These are phyloP conservation scores for Geranium brycei DNA, from an alignment of 345 rosid species.

Conservation along the genomic window DNA sequence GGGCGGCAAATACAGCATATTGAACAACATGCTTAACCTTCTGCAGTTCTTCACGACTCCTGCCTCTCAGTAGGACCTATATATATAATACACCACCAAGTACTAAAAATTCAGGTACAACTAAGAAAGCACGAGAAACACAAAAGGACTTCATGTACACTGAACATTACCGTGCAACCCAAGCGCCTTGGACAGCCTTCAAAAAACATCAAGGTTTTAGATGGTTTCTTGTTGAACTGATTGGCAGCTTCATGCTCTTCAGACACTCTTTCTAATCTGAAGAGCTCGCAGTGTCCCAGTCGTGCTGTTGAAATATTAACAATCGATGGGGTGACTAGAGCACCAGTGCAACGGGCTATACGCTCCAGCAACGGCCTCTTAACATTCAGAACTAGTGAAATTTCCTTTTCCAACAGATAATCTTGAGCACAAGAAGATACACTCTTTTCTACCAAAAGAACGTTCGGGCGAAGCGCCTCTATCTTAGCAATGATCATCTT, in stretches of 20 bases:
- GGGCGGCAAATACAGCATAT: constrained; percentile 92
- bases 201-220: constrained; percentile 90
- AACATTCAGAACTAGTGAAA: constrained; percentile 82
- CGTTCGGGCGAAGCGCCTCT: constrained; percentile 86
- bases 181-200: constrained; percentile 98
- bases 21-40: constrained; percentile 85
- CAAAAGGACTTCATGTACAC: neutral
- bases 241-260: constrained; percentile 63
- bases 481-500: constrained; percentile 70
- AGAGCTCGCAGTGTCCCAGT: constrained; percentile 86
- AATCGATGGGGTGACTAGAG: constrained; percentile 54
- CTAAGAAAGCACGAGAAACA: no score
- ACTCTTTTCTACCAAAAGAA: constrained; percentile 85
- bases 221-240: constrained; percentile 58
- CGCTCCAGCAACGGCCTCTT: constrained; percentile 73
- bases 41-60: constrained; percentile 65
- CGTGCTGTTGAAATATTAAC: constrained; percentile 44
- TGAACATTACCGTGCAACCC: constrained; percentile 80
- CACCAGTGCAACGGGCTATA: constrained; percentile 91
- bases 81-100: neutral
- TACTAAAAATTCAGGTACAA: neutral
- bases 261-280: constrained; percentile 52
- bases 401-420: constrained; percentile 72
- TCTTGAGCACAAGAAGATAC: constrained; percentile 80
- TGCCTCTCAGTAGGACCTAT: constrained; percentile 78